Evolutionary conservation across 257 asterid species (phyloP).

Genomic region (Mitragyna speciosa): DNA sequence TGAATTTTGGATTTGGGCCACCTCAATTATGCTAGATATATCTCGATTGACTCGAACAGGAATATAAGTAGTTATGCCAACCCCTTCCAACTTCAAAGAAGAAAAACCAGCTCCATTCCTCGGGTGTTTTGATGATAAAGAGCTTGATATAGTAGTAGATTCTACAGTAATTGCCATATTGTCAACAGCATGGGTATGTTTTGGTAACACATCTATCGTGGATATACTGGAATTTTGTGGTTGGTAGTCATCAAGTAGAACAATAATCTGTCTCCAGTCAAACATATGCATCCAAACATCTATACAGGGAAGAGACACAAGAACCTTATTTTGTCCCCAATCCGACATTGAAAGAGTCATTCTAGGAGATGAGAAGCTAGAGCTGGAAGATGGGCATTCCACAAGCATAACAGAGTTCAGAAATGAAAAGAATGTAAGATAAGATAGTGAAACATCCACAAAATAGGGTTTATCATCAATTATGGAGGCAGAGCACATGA

Average conservation of each 20-base stretch:
- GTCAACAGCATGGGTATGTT: conserved; percentile 29
- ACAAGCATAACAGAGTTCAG: conserved; percentile 71
- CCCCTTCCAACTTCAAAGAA: conserved; percentile 47
- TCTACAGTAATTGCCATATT: conserved; percentile 25
- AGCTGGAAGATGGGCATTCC: conserved; percentile 50
- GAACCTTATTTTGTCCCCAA: conserved; percentile 44
- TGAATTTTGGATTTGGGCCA: conserved; percentile 27
- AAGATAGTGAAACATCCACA: conserved; percentile 58
- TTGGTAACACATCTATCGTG: conserved; percentile 32
- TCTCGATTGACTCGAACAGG: conserved; percentile 53
- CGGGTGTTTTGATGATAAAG: conserved; percentile 26
- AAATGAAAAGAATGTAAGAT: conserved; percentile 63
- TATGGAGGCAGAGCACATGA: conserved; percentile 58
- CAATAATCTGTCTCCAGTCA: conserved; percentile 74
- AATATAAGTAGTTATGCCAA: conserved; percentile 56
- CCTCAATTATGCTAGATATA: conserved; percentile 34
- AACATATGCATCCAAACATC: conserved; percentile 70
- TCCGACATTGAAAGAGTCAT: conserved; percentile 43
- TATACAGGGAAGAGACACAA: conserved; percentile 54
- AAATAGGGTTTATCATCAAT: conserved; percentile 37
- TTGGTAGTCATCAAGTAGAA: conserved; percentile 39
- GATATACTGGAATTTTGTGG: conserved; percentile 30
- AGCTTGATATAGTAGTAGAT: conserved; percentile 26
- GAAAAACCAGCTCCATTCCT: conserved; percentile 33
- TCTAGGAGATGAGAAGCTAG: conserved; percentile 58